Percentiles rank a stretch among this genome's conserved stretches.
Conservation (phyloP, 129 eudicot species). For the Rutidosis leptorrhynchoides region DNA sequence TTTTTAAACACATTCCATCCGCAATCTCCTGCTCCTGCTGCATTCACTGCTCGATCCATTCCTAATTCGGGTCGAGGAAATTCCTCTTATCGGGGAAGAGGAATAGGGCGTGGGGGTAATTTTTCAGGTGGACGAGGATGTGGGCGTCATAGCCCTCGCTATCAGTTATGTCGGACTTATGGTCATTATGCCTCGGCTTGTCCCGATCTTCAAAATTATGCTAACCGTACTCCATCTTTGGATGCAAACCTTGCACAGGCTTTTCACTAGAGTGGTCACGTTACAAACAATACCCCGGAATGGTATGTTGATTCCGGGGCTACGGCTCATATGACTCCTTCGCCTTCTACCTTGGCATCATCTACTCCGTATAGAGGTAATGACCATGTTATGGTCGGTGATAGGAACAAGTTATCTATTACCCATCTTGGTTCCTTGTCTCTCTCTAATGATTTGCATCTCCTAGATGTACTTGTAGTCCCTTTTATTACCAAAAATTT, state of each 20-base stretch:
- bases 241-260: background rate
- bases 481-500: too few species aligned
- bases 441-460: background rate
- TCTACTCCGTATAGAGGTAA: background rate
- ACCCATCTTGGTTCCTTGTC: background rate
- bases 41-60: too few species aligned
- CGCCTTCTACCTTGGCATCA: background rate
- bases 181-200: background rate
- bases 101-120: too few species aligned
- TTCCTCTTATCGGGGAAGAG: too few species aligned
- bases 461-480: background rate
- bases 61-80: too few species aligned
- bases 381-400: background rate
- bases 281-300: background rate
- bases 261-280: background rate
- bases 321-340: background rate
- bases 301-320: background rate
- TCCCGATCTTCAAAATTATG: background rate
- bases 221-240: background rate
- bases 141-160: background rate
- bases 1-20: too few species aligned
- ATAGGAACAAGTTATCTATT: background rate
- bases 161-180: background rate
- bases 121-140: background rate
- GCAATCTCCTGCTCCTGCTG: too few species aligned